A percentile compares a stretch with the other conserved stretches of the same genome.
Conservation (phyloP, 1,284 basidiomycete genomes). For the Puccinia novopanici region DNA sequence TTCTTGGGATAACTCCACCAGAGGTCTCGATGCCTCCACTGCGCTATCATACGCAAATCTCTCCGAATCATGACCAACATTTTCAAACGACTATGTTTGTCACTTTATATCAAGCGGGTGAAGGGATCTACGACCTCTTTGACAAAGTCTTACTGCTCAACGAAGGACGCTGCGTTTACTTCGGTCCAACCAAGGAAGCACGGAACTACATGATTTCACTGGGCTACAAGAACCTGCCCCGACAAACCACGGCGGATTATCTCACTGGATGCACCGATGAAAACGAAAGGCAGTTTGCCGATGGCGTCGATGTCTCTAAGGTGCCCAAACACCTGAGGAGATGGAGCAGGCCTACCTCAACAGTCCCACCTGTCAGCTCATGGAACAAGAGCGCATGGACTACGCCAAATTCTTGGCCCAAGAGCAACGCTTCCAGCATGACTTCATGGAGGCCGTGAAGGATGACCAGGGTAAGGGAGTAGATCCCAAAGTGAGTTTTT, state of each 20-base stretch:
- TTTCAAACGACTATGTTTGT: conserved; percentile 62
- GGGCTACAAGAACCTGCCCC: conserved; percentile 60
- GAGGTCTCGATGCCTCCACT: conserved; percentile 71
- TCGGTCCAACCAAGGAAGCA: conserved; percentile 72
- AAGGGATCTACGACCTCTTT: conserved; percentile 65
- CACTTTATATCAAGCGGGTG: conserved; percentile 65
- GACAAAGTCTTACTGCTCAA: conserved; percentile 73
- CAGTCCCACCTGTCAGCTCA: conserved; percentile 64
- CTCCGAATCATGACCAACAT: conserved; percentile 66
- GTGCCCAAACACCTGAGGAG: conserved; percentile 72
- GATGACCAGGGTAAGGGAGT: conserved; percentile 25
- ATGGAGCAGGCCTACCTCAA: conserved; percentile 71
- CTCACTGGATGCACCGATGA: conserved; percentile 73
- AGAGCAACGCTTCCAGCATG: conserved; percentile 61
- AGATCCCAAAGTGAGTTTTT: not conserved
- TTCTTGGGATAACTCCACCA: conserved; percentile 65
- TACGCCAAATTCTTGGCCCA: conserved; percentile 70
- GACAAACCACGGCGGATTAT: conserved; percentile 77
- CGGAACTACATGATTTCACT: conserved; percentile 71
- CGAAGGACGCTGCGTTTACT: conserved; percentile 79
- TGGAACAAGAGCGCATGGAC: conserved; percentile 65
- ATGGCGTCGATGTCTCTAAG: conserved; percentile 67
- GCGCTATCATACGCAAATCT: conserved; percentile 66
- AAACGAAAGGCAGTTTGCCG: conserved; percentile 80
- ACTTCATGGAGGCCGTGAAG: conserved; percentile 40